Percentiles rank a stretch among this genome's conserved stretches.
These are phyloP conservation scores for Arachnopeziza araneosa DNA, from an alignment of 2,329 filamentous ascomycete genomes.

Conservation along the genomic window DNA sequence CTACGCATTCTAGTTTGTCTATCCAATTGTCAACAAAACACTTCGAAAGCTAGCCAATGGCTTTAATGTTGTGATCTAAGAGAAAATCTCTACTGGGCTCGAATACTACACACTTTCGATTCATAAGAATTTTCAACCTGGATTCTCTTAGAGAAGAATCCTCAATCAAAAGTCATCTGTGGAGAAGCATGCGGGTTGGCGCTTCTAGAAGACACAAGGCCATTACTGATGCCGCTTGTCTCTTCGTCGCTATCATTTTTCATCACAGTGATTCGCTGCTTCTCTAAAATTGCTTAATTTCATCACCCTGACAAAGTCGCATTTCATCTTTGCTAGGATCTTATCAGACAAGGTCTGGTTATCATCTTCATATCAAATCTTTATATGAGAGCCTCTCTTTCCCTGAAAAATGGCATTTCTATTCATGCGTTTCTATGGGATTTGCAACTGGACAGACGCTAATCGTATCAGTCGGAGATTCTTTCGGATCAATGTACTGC, in stretches of 20 bases:
- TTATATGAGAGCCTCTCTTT: neutral
- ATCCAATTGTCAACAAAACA: too few species aligned
- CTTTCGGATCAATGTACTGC: too few species aligned
- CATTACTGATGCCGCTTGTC: neutral
- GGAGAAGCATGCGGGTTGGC: neutral
- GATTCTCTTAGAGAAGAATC: neutral
- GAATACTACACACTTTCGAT: neutral
- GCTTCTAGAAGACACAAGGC: neutral
- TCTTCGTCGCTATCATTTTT: too few species aligned
- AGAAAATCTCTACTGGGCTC: neutral
- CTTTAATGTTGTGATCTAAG: too few species aligned
- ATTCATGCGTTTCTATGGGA: neutral
- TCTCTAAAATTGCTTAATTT: neutral
- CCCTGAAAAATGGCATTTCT: neutral
- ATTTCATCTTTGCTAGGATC: neutral
- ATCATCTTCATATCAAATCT: neutral
- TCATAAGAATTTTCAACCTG: neutral
- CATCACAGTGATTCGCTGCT: neutral
- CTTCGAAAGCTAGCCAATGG: too few species aligned
- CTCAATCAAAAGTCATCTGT: too few species aligned
- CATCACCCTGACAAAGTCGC: neutral
- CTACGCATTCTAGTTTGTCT: too few species aligned
- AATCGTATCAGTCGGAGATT: too few species aligned
- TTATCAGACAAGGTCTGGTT: neutral
- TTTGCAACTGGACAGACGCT: too few species aligned